Percentiles rank a stretch among this genome's conserved stretches.
Conservation (phyloP, 805 yeast genomes). For the Metschnikowia lunata region DNA sequence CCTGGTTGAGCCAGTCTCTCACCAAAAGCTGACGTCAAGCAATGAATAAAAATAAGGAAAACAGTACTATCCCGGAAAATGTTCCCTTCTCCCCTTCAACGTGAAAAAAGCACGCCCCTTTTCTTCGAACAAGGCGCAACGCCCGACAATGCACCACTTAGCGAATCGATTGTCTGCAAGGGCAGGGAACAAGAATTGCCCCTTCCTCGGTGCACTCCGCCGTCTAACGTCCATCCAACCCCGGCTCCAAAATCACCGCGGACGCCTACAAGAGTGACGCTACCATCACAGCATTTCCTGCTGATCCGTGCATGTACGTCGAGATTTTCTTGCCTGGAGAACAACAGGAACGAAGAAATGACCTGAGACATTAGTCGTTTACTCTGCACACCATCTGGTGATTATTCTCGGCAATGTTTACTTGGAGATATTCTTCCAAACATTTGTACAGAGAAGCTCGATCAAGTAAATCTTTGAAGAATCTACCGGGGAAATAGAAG, state of each 20-base stretch:
- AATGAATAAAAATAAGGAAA: neutral
- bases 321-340: neutral
- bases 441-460: no score
- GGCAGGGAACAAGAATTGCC: neutral
- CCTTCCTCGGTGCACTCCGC: neutral
- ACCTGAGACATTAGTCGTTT: no score
- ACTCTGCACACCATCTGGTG: no score
- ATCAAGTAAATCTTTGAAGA: no score
- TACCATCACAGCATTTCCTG: no score
- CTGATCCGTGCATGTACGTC: no score
- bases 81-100: neutral
- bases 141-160: neutral
- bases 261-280: no score
- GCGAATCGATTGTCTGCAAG: conserved; percentile 5
- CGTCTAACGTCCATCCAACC: neutral
- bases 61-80: neutral
- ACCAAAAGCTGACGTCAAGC: neutral
- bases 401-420: no score
- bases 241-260: neutral
- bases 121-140: neutral
- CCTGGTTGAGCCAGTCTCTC: neutral
- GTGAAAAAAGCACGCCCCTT: neutral
- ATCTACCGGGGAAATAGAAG: no score
- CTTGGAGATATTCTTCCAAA: no score
- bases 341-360: neutral